These are phyloP conservation scores for Actinomucor elegans DNA, from an alignment of 371 early-diverging fungal genomes.

Conservation along the genomic window DNA sequence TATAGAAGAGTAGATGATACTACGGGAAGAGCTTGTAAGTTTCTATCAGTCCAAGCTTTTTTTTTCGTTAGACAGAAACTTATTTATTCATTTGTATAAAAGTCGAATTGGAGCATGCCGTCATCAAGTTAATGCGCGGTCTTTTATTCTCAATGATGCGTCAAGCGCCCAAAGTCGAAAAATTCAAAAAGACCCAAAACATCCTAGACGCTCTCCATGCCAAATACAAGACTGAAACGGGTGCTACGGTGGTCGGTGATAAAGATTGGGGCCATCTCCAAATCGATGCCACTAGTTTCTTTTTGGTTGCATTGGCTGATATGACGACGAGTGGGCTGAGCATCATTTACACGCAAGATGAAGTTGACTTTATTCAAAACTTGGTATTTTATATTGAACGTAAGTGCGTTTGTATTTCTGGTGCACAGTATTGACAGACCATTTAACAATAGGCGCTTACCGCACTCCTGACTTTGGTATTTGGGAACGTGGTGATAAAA, in stretches of 20 bases:
- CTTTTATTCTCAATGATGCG: slow-evolving; percentile 85
- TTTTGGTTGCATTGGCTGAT: slow-evolving; percentile 78
- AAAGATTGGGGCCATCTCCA: slow-evolving; percentile 81
- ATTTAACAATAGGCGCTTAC: slow-evolving; percentile 57
- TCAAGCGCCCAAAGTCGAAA: slow-evolving; percentile 81
- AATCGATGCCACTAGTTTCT: slow-evolving; percentile 87
- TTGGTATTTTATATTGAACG: slow-evolving; percentile 89
- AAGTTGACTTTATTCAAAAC: slow-evolving; percentile 90
- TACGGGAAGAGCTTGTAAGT: slow-evolving; percentile 79
- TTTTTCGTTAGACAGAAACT: too few relatives aligned
- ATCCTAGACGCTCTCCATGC: slow-evolving; percentile 79
- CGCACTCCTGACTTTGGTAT: slow-evolving; percentile 88
- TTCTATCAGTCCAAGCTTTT: not conserved
- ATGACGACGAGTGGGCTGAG: slow-evolving; percentile 83
- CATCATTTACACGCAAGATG: slow-evolving; percentile 82
- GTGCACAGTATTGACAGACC: too few relatives aligned
- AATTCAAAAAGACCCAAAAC: slow-evolving; percentile 77
- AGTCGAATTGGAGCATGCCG: slow-evolving; percentile 86
- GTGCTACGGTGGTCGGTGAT: slow-evolving; percentile 89
- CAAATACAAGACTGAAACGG: slow-evolving; percentile 84
- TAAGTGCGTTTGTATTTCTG: too few relatives aligned
- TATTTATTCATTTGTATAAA: too few relatives aligned
- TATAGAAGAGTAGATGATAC: slow-evolving; percentile 86
- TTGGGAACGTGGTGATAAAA: slow-evolving; percentile 92
- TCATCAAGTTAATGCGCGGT: slow-evolving; percentile 77